A percentile compares a stretch with the other conserved stretches of the same genome.
These are phyloP conservation scores for Dendrobium catenatum DNA, from an alignment of 106 monocot genomes.

Conservation along the genomic window DNA sequence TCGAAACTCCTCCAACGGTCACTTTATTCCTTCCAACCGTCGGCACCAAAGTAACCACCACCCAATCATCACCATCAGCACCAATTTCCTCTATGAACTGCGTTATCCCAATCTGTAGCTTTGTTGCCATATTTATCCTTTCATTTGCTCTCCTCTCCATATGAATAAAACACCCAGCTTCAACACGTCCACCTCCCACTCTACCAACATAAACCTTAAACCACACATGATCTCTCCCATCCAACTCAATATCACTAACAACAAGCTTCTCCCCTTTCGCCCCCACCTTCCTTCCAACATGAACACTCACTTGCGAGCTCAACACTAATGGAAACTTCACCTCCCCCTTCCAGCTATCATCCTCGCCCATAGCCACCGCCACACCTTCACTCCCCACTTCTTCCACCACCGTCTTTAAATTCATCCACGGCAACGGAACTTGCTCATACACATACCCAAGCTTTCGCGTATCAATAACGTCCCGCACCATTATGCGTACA, in stretches of 20 bases:
- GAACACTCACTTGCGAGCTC: not conserved
- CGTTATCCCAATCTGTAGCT: not conserved
- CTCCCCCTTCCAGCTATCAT: not conserved
- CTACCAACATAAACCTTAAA: slow-evolving; percentile 5
- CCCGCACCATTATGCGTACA: not conserved
- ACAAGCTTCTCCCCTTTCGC: not conserved
- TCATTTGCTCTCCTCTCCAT: not conserved
- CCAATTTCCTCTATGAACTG: not conserved
- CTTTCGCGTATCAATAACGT: not conserved
- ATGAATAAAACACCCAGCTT: not conserved
- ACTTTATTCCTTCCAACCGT: not conserved
- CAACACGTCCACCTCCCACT: not conserved
- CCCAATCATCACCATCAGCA: not conserved
- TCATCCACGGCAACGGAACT: not conserved
- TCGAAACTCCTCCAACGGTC: not conserved
- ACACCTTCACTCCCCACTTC: not conserved
- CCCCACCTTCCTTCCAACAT: not conserved
- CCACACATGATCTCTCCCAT: not conserved
- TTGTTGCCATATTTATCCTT: not conserved
- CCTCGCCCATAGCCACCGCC: not conserved
- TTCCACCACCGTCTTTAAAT: not conserved
- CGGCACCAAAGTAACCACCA: not conserved
- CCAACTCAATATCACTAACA: not conserved
- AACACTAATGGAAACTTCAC: not conserved
- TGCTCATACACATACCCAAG: not conserved